Evolutionary conservation across 352 stramenopile species (phyloP), one percentile per base, ranked within the genome.

Genomic region (Aphanomyces euteiches): DNA sequence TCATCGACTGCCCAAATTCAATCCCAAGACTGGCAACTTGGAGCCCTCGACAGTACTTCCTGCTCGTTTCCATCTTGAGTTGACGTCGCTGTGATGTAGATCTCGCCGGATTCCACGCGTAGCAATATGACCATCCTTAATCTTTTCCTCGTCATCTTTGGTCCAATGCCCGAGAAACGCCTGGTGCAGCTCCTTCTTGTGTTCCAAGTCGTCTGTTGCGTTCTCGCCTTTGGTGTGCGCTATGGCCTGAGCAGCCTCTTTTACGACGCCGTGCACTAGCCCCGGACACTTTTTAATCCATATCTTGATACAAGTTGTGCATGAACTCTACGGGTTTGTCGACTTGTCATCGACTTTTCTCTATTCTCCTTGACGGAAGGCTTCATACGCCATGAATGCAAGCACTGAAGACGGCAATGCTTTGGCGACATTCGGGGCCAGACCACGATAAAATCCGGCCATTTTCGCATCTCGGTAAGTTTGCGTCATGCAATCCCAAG

Each of bases 1-100:
- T 66, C 97, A 99, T 74, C 88, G 97, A 21, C 78, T 99, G 47
- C 97, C 97, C 45, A 96, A 90, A 69, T 98, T 96, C 72, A 96
- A 98, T 80, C 73, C 90, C 5, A 80, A 89, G 63, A 98, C 90
- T n/a, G 90, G 88, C 6, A 75, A 96, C 36, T 85, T 98, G 45
- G 83, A 98, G 63, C 92, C 92, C 12, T 98, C 93, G 15, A 97
- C 84, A 39, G 96, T 98, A 74, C 84, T 83, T 34, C 94, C 85
- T 63, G 78, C 87, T 66, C n/a, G 39, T 37, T 12, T 73, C 39
- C 40, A 88, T 57, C 73, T 34, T 66, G n/a, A n/a, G 71, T 77
- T 17, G 54, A 73, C 34, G 75, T 40, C 21, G 69, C 81, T 61
- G 73, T 78, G 12, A 75, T 74, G 5, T 48, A 81, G 50, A 69